Evolutionary conservation across 2,329 filamentous ascomycete species (phyloP), one percentile per base, ranked within the genome.

Genomic region (Colletotrichum cuscutae): DNA sequence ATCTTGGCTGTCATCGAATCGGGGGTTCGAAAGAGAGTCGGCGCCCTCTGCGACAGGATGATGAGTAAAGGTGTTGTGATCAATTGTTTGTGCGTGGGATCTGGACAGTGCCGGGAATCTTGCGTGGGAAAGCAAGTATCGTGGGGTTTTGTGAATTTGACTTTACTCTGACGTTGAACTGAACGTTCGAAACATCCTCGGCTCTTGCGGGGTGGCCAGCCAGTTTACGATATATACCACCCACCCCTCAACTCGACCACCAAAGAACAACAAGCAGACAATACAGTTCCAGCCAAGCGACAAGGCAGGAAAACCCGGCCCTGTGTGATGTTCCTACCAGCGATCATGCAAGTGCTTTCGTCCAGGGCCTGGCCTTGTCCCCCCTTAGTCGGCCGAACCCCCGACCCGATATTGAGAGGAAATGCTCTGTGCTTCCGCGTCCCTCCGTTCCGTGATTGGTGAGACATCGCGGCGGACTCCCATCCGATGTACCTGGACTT

Each of bases 1-100:
- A 80, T 76, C 32, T 71, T 79, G 70, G 49, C 65, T 32, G 74
- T 61, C 71, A 73, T 74, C 59, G 54, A 46, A 35, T 53, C 24
- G 59, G 9, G 9, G 24, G 11, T 13, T 64, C 22, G 12, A 42
- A 65, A 70, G 54, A 70, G 54, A 69, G 54, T n/a, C 52, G 28
- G n/a, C 2, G 8, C 56, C 65, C 60, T 65, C 65, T 26, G 30
- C n/a, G 52, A 60, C 54, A 24, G 12, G 19, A 30, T 19, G 30
- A 13, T 37, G 15, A n/a, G 49, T 32, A 6, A 8, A 11, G 5
- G 15, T 12, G 22, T 46, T n/a, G 19, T 42, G 37, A 49, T 60
- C n/a, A 60, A 35, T 32, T 12, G 60, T 13, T 19, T 15, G 15
- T 37, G 11, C 12, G 28, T 54, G 46, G n/a, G 37, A 42, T 37